A percentile compares a stretch with the other conserved stretches of the same genome.
phyloP scores from a whole-genome alignment of 208 protist species.

The Trypanosomatidae sp. region DNA sequence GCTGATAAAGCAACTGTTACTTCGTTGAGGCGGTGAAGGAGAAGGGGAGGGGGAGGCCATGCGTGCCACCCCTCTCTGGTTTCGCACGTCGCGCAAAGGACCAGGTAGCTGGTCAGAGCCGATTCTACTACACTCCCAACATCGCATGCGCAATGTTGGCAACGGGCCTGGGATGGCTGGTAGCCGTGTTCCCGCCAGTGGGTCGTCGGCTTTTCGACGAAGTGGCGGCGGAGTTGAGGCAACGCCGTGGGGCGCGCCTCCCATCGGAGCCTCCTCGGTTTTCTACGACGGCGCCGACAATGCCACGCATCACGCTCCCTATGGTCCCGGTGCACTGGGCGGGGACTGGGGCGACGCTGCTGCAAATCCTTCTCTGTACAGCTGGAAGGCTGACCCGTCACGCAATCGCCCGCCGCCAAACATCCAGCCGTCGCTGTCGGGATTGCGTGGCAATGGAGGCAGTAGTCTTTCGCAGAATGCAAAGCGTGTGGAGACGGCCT shows the following conservation, averaged over 20 bases:
- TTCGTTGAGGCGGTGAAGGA: neutral
- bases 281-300: constrained; percentile 34
- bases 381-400: constrained; percentile 47
- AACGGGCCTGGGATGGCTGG: neutral
- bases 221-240: constrained; percentile 1
- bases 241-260: neutral
- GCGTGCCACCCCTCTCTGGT: constrained; percentile 15
- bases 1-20: neutral
- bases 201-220: constrained; percentile 3
- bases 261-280: constrained; percentile 7
- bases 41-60: constrained; percentile 1
- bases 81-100: constrained; percentile 62
- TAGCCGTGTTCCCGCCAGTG: neutral
- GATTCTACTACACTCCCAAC: constrained; percentile 7
- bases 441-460: constrained; percentile 9
- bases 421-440: constrained; percentile 5
- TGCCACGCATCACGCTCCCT: constrained; percentile 11
- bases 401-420: constrained; percentile 14
- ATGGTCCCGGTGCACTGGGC: constrained; percentile 13
- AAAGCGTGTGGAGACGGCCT: constrained; percentile 11
- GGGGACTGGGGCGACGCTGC: constrained; percentile 9
- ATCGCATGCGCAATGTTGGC: constrained; percentile 4
- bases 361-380: constrained; percentile 31
- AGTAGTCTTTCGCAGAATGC: constrained; percentile 3
- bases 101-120: constrained; percentile 60